Conservation (phyloP, 225 moss, liverwort and hornwort genomes). For the Rhytidiadelphus loreus region DNA sequence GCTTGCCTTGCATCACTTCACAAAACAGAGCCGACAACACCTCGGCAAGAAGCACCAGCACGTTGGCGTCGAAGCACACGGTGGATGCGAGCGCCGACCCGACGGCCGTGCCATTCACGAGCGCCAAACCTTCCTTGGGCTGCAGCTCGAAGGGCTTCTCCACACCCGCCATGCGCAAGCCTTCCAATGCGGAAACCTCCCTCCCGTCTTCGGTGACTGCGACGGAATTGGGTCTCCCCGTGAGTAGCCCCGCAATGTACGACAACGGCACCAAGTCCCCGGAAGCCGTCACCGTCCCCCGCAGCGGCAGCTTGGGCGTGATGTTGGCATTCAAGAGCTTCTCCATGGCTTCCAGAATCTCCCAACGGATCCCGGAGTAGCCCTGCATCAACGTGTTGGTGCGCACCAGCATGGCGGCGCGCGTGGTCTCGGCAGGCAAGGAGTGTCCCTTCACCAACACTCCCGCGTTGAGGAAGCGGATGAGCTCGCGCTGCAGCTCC, state of each 20-base stretch:
- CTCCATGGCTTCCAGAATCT: conserved; percentile 26
- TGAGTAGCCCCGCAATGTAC: background rate
- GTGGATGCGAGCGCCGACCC: background rate
- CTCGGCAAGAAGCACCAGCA: background rate
- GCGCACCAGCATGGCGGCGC: conserved; percentile 28
- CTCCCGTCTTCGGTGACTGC: background rate
- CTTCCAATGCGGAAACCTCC: background rate
- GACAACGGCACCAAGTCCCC: conserved; percentile 25
- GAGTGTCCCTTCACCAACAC: background rate
- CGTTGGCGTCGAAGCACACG: background rate
- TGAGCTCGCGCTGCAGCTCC: conserved; percentile 24
- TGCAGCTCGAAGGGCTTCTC: background rate
- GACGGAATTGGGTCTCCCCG: background rate
- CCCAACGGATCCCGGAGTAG: conserved; percentile 35
- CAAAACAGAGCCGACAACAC: background rate
- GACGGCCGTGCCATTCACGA: background rate
- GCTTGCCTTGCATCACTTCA: background rate
- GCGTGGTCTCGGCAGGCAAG: background rate
- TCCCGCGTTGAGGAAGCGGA: conserved; percentile 24
- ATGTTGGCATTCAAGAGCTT: conserved; percentile 39
- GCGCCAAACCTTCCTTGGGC: background rate
- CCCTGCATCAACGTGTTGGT: conserved; percentile 35
- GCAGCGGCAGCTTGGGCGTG: conserved; percentile 32
- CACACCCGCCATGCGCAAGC: background rate
- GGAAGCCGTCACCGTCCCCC: conserved; percentile 35